Evolutionary conservation across 2,329 filamentous ascomycete species (phyloP).

Genomic region (Fusarium miscanthi): DNA sequence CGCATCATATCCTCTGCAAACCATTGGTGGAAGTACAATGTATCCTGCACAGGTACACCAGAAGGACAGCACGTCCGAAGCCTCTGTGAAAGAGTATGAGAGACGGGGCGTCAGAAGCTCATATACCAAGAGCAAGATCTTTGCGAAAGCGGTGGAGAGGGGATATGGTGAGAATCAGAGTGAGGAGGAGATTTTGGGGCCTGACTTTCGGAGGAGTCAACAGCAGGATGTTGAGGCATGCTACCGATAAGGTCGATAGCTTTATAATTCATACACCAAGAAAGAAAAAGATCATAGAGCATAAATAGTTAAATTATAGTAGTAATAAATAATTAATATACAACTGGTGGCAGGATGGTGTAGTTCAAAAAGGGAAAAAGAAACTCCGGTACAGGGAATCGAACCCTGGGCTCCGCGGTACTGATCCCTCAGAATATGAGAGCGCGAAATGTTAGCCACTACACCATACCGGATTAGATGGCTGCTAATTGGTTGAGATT

Average conservation of each 20-base stretch:
- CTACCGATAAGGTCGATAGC: not conserved
- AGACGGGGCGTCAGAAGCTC: slow-evolving; percentile 4
- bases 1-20: slow-evolving; percentile 25
- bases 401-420: slow-evolving; percentile 45
- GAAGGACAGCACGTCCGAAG: slow-evolving; percentile 11
- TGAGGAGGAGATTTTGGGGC: slow-evolving; percentile 37
- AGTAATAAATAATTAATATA: not conserved
- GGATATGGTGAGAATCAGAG: slow-evolving; percentile 27
- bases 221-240: slow-evolving; percentile 8
- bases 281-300: no score
- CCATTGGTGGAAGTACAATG: slow-evolving; percentile 28
- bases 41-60: not conserved
- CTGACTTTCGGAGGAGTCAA: slow-evolving; percentile 28
- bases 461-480: slow-evolving; percentile 46
- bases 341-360: no score
- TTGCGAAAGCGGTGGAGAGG: not conserved
- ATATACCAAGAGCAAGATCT: slow-evolving; percentile 8
- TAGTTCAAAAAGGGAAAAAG: not conserved
- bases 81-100: not conserved
- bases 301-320: not conserved
- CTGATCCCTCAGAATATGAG: slow-evolving; percentile 43
- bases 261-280: no score
- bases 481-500: no score
- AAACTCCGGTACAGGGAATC: slow-evolving; percentile 45
- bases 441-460: slow-evolving; percentile 51